Evolutionary conservation across 192 early-diverging fungal genomes (phyloP).

Genomic region (Geranomyces variabilis): DNA sequence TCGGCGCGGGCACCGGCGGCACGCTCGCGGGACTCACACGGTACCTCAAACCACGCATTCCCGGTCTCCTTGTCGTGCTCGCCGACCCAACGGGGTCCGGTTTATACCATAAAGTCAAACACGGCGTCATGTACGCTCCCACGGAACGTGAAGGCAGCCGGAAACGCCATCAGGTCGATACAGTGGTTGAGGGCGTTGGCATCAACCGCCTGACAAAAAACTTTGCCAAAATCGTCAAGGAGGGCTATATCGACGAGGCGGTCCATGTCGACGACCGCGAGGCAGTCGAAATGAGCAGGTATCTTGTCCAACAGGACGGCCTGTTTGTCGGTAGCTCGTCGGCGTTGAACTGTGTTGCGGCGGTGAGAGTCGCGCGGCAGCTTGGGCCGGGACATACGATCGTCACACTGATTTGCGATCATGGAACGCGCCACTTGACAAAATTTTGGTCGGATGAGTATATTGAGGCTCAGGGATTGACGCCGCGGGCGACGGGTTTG

Average conservation of each 20-base stretch:
- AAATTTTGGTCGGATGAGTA: constrained; percentile 81
- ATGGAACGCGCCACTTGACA: constrained; percentile 88
- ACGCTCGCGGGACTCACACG: constrained; percentile 88
- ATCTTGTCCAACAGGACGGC: constrained; percentile 78
- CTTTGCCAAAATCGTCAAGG: constrained; percentile 58
- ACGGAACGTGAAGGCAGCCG: constrained; percentile 88
- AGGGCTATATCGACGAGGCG: constrained; percentile 76
- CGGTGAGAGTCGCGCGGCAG: constrained; percentile 71
- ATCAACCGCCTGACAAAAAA: constrained; percentile 93
- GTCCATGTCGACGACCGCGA: constrained; percentile 83
- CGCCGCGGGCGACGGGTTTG: constrained; percentile 23
- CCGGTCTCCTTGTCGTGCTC: constrained; percentile 67
- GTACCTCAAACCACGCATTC: constrained; percentile 75
- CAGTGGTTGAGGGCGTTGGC: constrained; percentile 95
- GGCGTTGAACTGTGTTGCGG: constrained; percentile 91
- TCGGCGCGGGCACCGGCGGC: constrained; percentile 75
- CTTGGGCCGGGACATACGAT: constrained; percentile 89
- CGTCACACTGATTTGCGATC: constrained; percentile 90
- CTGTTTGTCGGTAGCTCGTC: constrained; percentile 89
- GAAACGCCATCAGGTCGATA: constrained; percentile 94
- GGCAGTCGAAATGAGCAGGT: constrained; percentile 87
- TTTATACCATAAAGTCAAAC: constrained; percentile 86
- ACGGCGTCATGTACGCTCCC: constrained; percentile 87
- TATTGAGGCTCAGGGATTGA: constrained; percentile 16
- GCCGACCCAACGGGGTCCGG: constrained; percentile 95